These are phyloP conservation scores for Nyctanthes arbortristis DNA, from an alignment of 257 asterid species.

Conservation along the genomic window DNA sequence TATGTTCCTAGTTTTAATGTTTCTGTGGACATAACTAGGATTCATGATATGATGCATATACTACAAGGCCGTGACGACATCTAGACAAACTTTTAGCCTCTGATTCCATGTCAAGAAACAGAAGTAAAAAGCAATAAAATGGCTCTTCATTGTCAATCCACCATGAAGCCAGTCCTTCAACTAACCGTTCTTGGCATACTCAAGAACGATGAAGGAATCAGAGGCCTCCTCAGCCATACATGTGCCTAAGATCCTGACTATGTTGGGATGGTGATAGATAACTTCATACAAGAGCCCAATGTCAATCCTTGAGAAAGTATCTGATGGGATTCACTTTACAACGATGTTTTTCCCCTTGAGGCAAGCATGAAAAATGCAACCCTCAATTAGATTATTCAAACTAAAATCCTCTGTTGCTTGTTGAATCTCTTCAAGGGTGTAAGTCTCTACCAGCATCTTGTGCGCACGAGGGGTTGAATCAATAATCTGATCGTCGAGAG, in stretches of 20 bases:
- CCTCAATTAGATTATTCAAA: no score
- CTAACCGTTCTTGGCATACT: constrained; percentile 68
- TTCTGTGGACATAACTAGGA: no score
- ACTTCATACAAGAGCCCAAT: constrained; percentile 43
- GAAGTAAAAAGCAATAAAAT: constrained; percentile 72
- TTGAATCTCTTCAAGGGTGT: constrained; percentile 60
- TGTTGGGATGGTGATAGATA: constrained; percentile 52
- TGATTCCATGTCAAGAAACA: constrained; percentile 79
- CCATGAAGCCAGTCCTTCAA: constrained; percentile 90
- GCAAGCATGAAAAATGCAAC: constrained; percentile 69
- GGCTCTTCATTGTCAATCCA: constrained; percentile 83
- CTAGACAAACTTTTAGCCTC: no score
- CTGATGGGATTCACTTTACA: constrained; percentile 40
- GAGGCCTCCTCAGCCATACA: constrained; percentile 43
- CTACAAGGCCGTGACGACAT: no score
- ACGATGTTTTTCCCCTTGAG: constrained; percentile 66
- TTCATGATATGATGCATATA: no score
- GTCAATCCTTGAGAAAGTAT: constrained; percentile 31
- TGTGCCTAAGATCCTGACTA: constrained; percentile 54
- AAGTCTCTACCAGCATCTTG: constrained; percentile 49
- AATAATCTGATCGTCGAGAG: constrained; percentile 34
- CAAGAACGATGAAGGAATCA: no score
- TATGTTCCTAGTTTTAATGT: no score
- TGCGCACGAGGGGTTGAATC: constrained; percentile 45
- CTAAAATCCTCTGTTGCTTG: constrained; percentile 71